Evolutionary conservation across 805 yeast species (phyloP), one percentile per base, ranked within the genome.

Genomic region (Blastobotrys peoriensis): DNA sequence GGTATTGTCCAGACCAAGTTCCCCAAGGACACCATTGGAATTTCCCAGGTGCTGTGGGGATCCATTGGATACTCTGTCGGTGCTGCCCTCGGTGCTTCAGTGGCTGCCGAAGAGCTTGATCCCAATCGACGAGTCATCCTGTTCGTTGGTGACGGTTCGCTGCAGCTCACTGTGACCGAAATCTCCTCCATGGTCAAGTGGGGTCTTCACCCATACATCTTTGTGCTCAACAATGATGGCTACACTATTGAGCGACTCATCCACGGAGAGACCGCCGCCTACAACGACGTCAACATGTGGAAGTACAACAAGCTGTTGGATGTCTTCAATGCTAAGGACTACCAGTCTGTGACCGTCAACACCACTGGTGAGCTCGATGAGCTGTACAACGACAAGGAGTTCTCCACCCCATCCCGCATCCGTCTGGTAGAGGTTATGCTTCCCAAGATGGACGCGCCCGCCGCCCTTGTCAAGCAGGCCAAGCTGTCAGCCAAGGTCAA

Each of bases 101-200:
- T 78, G 61, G 84, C 83, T 1, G 72, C 73, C 9, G 66, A 67
- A 44, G 85, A 80, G 54, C 53, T 64, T 33, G 67, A 61, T 39
- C 68, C 67, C 8, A 55, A 62, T 19, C 68, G 69, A 44, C 64
- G 85, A 55, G 82, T 78, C 19, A 64, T 80, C 17, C 62, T 80
- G 33, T 76, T 79, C 53, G 75, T 79, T 35, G 86, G 86, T 52
- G 86, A 80, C 56, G 86, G 85, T 42, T 79, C 85, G 9, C 70
- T 81, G 38, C 85, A 80, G 60, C 67, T 80, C 56, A 78, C 86
- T 0, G 81, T 75, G 25, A 83, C 79, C 53, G 86, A 79, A 57
- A 64, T 80, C 43, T 73, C 82, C 3, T 74, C 83, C 20, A 75
- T 77, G 74, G 58, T 76, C 35, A 67, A 73, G 43, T 70, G 77